Percentiles rank a stretch among this genome's conserved stretches.
Evolutionary conservation across 345 rosid genomes (phyloP).

Genomic region (Populus alba): DNA sequence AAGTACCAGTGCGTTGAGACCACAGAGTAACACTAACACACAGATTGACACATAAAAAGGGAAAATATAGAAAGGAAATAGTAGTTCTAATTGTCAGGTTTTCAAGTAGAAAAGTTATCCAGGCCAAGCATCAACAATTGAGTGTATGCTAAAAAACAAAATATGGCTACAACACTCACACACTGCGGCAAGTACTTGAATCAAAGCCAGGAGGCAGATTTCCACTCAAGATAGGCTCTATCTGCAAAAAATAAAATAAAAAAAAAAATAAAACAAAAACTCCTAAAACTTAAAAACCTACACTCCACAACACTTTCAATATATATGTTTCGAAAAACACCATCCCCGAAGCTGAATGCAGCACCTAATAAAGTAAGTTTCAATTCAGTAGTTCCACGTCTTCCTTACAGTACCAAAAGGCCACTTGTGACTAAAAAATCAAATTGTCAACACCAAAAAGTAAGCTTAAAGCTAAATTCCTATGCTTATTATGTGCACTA

Average conservation of each 20-base stretch:
- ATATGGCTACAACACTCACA: slow-evolving; percentile 23
- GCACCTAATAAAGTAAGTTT: too few relatives aligned
- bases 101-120: not conserved
- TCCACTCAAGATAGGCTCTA: slow-evolving; percentile 39
- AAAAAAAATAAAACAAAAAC: not conserved
- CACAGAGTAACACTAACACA: not conserved
- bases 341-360: too few relatives aligned
- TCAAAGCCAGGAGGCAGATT: slow-evolving; percentile 37
- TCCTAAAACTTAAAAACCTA: slow-evolving; percentile 7
- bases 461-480: too few relatives aligned
- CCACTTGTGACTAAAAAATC: too few relatives aligned
- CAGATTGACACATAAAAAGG: not conserved
- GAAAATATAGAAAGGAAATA: not conserved
- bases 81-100: not conserved
- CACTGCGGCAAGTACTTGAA: slow-evolving; percentile 35
- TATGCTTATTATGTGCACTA: too few relatives aligned
- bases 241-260: slow-evolving; percentile 20
- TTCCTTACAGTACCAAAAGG: too few relatives aligned
- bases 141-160: not conserved
- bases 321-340: not conserved
- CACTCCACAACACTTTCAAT: not conserved
- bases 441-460: too few relatives aligned
- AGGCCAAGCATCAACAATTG: not conserved
- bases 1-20: not conserved
- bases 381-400: too few relatives aligned